These are phyloP conservation scores for Quaeritorhiza haematococci DNA, from an alignment of 371 early-diverging fungal genomes.

Conservation along the genomic window DNA sequence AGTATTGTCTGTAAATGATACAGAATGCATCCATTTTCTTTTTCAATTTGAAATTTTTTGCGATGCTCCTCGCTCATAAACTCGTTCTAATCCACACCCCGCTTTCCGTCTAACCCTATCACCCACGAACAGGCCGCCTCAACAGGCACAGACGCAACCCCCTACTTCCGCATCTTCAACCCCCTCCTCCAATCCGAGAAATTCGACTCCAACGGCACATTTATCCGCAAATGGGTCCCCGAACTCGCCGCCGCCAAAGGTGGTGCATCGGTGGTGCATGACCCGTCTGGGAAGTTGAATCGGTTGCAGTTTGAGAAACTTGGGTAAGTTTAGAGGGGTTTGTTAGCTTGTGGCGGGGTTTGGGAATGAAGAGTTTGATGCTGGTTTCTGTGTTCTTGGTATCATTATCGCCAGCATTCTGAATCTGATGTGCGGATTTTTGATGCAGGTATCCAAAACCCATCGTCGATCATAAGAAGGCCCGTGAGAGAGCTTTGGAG, in stretches of 20 bases:
- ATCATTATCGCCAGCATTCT: too few species aligned
- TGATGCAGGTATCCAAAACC: slow-evolving; percentile 40
- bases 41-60: slow-evolving; percentile 4
- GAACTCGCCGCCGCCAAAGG: slow-evolving; percentile 24
- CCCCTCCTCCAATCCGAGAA: slow-evolving; percentile 39
- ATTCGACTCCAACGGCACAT: slow-evolving; percentile 47
- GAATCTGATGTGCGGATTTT: too few species aligned
- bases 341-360: not conserved
- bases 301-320: slow-evolving; percentile 8
- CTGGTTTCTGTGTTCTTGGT: not conserved
- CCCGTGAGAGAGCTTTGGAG: slow-evolving; percentile 57
- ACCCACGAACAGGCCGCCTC: slow-evolving; percentile 42
- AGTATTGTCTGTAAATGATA: slow-evolving; percentile 7
- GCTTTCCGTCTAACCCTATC: not conserved
- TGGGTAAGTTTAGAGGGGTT: not conserved
- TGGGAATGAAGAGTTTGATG: not conserved
- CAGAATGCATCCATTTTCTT: not conserved
- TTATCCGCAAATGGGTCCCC: slow-evolving; percentile 33
- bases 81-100: too few species aligned
- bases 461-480: slow-evolving; percentile 61
- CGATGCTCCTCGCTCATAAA: not conserved
- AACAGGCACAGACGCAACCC: slow-evolving; percentile 63
- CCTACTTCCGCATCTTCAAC: slow-evolving; percentile 69
- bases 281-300: slow-evolving; percentile 2
- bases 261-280: not conserved